Conservation (phyloP, 2,329 filamentous ascomycete species). For the Scedosporium aurantiacum region DNA sequence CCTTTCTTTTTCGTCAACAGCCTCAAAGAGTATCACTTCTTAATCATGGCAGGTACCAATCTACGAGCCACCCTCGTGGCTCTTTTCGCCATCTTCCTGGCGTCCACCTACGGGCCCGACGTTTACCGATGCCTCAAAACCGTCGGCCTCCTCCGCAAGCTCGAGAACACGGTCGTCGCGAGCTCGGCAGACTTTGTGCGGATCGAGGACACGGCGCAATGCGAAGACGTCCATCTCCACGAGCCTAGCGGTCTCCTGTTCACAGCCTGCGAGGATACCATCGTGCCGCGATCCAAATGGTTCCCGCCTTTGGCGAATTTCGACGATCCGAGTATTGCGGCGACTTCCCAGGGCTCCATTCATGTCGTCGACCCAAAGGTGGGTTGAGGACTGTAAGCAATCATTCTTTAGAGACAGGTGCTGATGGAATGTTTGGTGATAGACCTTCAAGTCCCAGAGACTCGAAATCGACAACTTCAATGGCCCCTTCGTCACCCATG, state of each 20-base stretch:
- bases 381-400: slow-evolving; percentile 10
- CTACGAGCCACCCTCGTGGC: neutral
- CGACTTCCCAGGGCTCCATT: slow-evolving; percentile 30
- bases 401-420: neutral
- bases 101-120: neutral
- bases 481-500: slow-evolving; percentile 45
- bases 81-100: neutral
- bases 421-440: neutral
- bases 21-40: neutral
- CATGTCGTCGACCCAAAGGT: slow-evolving; percentile 44
- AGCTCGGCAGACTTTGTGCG: slow-evolving; percentile 20
- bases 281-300: slow-evolving; percentile 32
- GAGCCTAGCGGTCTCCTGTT: slow-evolving; percentile 36
- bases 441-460: slow-evolving; percentile 34
- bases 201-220: slow-evolving; percentile 42
- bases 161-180: slow-evolving; percentile 12
- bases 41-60: neutral
- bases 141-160: slow-evolving; percentile 17
- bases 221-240: slow-evolving; percentile 51
- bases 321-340: slow-evolving; percentile 23
- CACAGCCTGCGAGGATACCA: slow-evolving; percentile 41
- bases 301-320: slow-evolving; percentile 37
- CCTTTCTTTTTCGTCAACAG: too few relatives aligned
- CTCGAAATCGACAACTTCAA: slow-evolving; percentile 40
- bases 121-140: slow-evolving; percentile 11